Percentiles rank a stretch among this genome's conserved stretches.
Conservation (phyloP, 768 basidiomycete genomes). For the Suillus placidus region DNA sequence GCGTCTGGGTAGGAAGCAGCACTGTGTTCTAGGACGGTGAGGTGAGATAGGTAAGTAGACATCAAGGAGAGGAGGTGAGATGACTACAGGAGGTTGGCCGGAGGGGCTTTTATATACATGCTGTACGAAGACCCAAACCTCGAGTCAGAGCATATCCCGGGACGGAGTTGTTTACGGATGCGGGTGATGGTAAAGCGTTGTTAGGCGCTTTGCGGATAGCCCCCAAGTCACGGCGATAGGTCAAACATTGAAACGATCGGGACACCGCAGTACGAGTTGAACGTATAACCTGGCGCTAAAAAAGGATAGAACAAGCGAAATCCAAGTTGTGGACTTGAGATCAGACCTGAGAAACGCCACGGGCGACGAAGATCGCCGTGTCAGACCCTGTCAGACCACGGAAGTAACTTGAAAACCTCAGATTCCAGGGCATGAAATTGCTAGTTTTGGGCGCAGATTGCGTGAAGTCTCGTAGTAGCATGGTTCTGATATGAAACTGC, state of each 20-base stretch:
- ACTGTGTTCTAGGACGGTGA: slow-evolving; percentile 62
- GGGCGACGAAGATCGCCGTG: slow-evolving; percentile 25
- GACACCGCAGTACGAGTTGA: slow-evolving; percentile 33
- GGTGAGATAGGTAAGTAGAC: slow-evolving; percentile 47
- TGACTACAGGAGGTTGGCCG: slow-evolving; percentile 9
- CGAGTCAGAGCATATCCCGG: slow-evolving; percentile 26
- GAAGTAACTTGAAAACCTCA: slow-evolving; percentile 21
- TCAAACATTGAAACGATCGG: slow-evolving; percentile 37
- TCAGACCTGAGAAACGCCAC: slow-evolving; percentile 24
- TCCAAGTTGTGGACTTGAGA: slow-evolving; percentile 24
- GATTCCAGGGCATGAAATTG: slow-evolving; percentile 13
- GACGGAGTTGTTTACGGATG: slow-evolving; percentile 35
- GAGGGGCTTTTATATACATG: slow-evolving; percentile 34
- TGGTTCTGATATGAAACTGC: slow-evolving; percentile 19
- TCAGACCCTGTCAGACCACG: slow-evolving; percentile 21
- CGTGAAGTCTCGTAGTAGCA: slow-evolving; percentile 23
- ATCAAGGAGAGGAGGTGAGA: slow-evolving; percentile 22
- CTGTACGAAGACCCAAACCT: slow-evolving; percentile 23
- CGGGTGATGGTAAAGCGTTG: slow-evolving; percentile 29
- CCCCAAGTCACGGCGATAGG: slow-evolving; percentile 36
- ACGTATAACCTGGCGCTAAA: slow-evolving; percentile 28
- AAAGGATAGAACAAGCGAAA: slow-evolving; percentile 20
- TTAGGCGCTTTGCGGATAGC: slow-evolving; percentile 33
- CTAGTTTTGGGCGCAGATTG: slow-evolving; percentile 24
- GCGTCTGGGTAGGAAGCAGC: slow-evolving; percentile 50